phyloP scores from a whole-genome alignment of 352 stramenopile genomes.

The Lagenidium giganteum region DNA sequence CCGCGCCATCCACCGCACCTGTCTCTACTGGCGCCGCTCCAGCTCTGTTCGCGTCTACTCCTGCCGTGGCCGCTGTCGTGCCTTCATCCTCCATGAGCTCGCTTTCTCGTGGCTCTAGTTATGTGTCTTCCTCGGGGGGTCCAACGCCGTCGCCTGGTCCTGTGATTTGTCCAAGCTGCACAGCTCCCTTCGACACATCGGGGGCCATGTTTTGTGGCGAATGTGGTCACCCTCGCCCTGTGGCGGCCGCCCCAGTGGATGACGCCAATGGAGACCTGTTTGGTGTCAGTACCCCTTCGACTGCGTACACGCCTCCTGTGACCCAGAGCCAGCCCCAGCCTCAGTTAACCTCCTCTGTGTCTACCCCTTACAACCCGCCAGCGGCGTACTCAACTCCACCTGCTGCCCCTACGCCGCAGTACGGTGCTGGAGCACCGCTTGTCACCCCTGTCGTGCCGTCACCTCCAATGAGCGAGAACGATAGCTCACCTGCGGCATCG shows the following conservation, averaged over 20 bases:
- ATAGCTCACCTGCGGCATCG: conserved; percentile 24
- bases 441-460: not conserved
- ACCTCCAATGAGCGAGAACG: not conserved
- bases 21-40: too few relatives aligned
- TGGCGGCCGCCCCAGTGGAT: conserved; percentile 4
- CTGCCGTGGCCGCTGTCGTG: too few relatives aligned
- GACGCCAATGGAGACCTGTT: conserved; percentile 63
- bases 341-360: conserved; percentile 1
- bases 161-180: conserved; percentile 41
- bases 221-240: conserved; percentile 49
- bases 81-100: too few relatives aligned
- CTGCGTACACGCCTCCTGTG: conserved; percentile 9
- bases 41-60: too few relatives aligned
- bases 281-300: conserved; percentile 29
- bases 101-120: too few relatives aligned
- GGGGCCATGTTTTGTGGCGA: conserved; percentile 70
- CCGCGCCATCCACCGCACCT: too few relatives aligned
- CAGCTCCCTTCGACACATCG: conserved; percentile 39
- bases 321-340: conserved; percentile 4
- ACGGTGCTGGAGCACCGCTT: too few relatives aligned
- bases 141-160: too few relatives aligned
- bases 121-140: too few relatives aligned
- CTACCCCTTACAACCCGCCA: conserved; percentile 21
- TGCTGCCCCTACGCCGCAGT: conserved; percentile 1
- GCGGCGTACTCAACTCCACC: conserved; percentile 8